Evolutionary conservation across 2,329 filamentous ascomycete species (phyloP).

Genomic region (Cytospora leucostoma): DNA sequence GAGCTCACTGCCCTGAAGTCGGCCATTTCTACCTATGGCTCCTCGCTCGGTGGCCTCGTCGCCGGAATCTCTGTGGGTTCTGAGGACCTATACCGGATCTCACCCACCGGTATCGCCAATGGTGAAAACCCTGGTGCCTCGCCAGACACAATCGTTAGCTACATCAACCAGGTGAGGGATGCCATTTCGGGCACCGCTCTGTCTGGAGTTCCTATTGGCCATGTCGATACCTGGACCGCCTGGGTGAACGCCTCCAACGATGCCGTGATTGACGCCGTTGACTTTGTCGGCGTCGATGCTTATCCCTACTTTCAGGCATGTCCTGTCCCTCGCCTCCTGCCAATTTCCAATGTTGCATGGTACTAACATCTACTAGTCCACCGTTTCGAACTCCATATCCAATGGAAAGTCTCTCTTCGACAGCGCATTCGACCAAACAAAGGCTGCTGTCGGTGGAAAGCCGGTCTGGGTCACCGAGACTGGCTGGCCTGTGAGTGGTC

Average conservation of each 20-base stretch:
- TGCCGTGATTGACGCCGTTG: constrained; percentile 66
- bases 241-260: constrained; percentile 74
- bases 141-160: constrained; percentile 64
- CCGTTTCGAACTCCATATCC: constrained; percentile 64
- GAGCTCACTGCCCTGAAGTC: constrained; percentile 72
- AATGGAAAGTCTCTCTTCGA: constrained; percentile 68
- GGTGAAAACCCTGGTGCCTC: constrained; percentile 63
- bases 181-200: constrained; percentile 65
- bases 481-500: constrained; percentile 23
- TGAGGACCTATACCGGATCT: constrained; percentile 83
- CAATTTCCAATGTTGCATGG: not conserved
- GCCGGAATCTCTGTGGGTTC: constrained; percentile 83
- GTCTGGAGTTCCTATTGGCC: constrained; percentile 64
- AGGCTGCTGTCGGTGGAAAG: constrained; percentile 46
- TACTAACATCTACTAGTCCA: constrained; percentile 55
- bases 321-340: not conserved
- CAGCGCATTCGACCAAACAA: constrained; percentile 62
- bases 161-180: constrained; percentile 68
- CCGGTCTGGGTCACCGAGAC: constrained; percentile 29
- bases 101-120: constrained; percentile 65
- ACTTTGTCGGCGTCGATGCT: constrained; percentile 82
- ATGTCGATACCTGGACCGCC: constrained; percentile 87
- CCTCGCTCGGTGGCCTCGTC: constrained; percentile 64
- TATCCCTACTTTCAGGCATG: constrained; percentile 71
- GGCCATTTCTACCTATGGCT: constrained; percentile 70